Evolutionary conservation across 148 eudicot species (phyloP), one percentile per base, ranked within the genome.

Genomic region (Diospyros kaki): DNA sequence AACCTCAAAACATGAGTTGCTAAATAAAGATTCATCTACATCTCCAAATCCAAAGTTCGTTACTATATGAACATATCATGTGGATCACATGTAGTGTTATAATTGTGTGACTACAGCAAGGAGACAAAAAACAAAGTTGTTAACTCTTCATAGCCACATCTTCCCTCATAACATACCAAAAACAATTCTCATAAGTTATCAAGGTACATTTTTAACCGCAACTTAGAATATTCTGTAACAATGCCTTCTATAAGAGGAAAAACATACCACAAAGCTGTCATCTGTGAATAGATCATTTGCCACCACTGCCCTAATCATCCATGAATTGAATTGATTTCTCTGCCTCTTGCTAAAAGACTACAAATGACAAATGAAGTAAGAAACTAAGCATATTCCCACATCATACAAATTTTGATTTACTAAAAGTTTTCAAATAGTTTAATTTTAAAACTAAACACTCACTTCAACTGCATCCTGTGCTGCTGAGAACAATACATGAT

Each of bases 181-280:
- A 4, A 48, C 52, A 4, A 48, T 48, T 8, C 52, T 8, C 52
- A 48, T 48, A 48, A 46, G 45, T 46, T 66, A 66, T 46, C 15
- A 2, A 46, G 53, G 38, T 52, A 66, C 39, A 43, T 15, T 45
- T 43, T 45, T 48, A 66, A 17, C 18, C 7, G 50, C 52, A 72
- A 13, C 39, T 48, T 17, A 11, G 38, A 72, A 56, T 9, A 18
- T 43, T 15, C 45, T 43, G 17, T 9, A 59, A 43, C 5, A 71
- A 43, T 10, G 40, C 5, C 38, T 4, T 38, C 43, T 1, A 43
- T 11, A 52, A 74, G 59, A 46, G 28, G 38, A 68, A 73, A 77
- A 68, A 66, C 93, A 72, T 81, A 95, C 98, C 94, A 95, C 97
- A 85, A 95, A 95, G 71, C 98, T 92, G 80, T 95, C 98, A 84